These are phyloP conservation scores for Plasmodium vivax DNA, from an alignment of 169 alveolate species.

Conservation along the genomic window DNA sequence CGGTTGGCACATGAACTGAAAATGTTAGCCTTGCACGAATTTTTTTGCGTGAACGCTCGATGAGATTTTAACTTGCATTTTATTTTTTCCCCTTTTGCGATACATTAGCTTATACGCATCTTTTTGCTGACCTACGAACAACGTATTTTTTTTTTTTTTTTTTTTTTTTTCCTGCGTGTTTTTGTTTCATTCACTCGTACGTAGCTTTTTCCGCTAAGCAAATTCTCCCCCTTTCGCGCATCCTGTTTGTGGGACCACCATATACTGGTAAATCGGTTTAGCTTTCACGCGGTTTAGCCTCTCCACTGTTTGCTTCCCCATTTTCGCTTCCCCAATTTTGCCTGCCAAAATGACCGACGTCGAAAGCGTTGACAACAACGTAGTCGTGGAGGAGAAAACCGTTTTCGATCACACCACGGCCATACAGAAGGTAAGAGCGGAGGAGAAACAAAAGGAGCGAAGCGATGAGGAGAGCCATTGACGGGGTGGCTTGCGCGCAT, in stretches of 20 bases:
- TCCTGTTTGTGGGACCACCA: neutral
- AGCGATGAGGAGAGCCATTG: neutral
- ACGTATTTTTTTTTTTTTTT: neutral
- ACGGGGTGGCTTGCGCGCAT: neutral
- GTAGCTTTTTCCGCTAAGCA: neutral
- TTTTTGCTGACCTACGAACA: neutral
- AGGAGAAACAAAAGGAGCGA: neutral
- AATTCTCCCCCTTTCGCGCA: neutral
- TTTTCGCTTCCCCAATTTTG: neutral
- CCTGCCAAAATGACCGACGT: slow-evolving; percentile 56
- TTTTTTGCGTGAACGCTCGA: neutral
- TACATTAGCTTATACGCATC: neutral
- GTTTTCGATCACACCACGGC: slow-evolving; percentile 81
- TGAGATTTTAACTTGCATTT: neutral
- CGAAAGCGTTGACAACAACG: slow-evolving; percentile 65
- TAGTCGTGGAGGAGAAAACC: slow-evolving; percentile 77
- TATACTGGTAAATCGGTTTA: neutral
- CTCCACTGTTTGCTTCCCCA: neutral
- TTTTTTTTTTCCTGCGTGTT: neutral
- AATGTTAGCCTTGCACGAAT: neutral
- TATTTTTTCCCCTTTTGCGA: neutral
- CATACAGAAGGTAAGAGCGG: slow-evolving; percentile 66
- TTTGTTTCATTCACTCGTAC: neutral
- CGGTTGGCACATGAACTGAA: neutral
- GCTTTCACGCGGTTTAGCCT: neutral